phyloP scores from a whole-genome alignment of 306 rosid genomes.

The Chamaecrista fasciculata region DNA sequence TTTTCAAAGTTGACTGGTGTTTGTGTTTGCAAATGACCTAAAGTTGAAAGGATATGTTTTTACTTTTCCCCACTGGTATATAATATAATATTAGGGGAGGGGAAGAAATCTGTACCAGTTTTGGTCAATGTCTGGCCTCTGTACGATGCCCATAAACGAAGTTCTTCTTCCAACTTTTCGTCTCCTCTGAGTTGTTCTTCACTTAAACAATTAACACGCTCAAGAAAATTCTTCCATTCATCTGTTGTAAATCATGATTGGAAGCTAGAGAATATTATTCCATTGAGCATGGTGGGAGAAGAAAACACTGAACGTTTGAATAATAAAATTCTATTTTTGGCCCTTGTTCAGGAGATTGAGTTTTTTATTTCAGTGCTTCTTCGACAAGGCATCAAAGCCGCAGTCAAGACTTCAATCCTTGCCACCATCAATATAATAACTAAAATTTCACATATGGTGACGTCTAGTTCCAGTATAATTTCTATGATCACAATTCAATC shows the following conservation, averaged over 20 bases:
- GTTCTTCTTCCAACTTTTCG: slow-evolving; percentile 60
- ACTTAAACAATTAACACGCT: slow-evolving; percentile 51
- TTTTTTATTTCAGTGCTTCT: neutral
- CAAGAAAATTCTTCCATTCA: slow-evolving; percentile 86
- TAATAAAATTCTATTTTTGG: neutral
- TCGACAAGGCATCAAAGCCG: neutral
- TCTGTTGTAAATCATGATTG: slow-evolving; percentile 48
- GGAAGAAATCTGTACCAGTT: slow-evolving; percentile 60
- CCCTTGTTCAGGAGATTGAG: neutral
- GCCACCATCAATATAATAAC: neutral
- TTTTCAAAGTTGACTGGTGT: no score
- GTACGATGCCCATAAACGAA: slow-evolving; percentile 91
- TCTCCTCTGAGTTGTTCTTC: slow-evolving; percentile 57
- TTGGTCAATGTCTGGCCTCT: slow-evolving; percentile 97
- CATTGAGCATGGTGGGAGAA: slow-evolving; percentile 7
- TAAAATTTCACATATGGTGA: slow-evolving; percentile 9
- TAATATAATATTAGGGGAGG: neutral
- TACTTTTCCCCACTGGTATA: no score
- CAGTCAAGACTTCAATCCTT: slow-evolving; percentile 9
- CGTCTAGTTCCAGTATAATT: slow-evolving; percentile 10
- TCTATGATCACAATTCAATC: slow-evolving; percentile 16
- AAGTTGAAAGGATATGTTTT: no score
- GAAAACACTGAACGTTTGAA: slow-evolving; percentile 16
- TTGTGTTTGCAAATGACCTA: no score
- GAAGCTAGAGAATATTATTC: slow-evolving; percentile 20